phyloP scores from a whole-genome alignment of 768 basidiomycete genomes.

The Lactarius deliciosus region DNA sequence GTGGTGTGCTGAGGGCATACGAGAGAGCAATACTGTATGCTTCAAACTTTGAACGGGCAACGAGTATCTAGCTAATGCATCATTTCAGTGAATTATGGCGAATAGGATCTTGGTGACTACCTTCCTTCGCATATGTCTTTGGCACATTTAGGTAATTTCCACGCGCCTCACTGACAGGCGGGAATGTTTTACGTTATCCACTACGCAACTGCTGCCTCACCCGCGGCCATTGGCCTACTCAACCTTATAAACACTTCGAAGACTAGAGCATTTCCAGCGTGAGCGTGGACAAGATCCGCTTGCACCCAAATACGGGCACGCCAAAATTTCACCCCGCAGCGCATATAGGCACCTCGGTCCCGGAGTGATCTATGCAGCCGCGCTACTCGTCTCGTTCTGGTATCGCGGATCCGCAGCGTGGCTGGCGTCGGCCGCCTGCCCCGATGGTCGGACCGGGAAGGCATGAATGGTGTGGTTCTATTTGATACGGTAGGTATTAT shows the following conservation, averaged over 20 bases:
- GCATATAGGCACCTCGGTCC: constrained; percentile 2
- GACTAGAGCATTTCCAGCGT: constrained; percentile 43
- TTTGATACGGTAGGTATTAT: neutral
- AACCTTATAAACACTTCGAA: constrained; percentile 42
- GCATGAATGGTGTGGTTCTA: neutral
- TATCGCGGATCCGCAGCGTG: neutral
- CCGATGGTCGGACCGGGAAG: constrained; percentile 2
- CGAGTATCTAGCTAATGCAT: neutral
- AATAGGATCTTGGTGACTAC: constrained; percentile 62
- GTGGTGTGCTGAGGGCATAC: constrained; percentile 60
- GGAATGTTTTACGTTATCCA: constrained; percentile 61
- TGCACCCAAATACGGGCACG: constrained; percentile 28
- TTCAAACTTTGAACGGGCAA: neutral
- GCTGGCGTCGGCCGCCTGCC: neutral
- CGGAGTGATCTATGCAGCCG: constrained; percentile 33
- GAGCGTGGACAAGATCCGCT: constrained; percentile 46
- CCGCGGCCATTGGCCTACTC: constrained; percentile 48
- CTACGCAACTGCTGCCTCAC: constrained; percentile 42
- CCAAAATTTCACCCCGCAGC: constrained; percentile 23
- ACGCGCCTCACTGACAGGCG: constrained; percentile 14
- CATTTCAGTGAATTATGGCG: constrained; percentile 48
- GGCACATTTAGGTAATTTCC: constrained; percentile 12
- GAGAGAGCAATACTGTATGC: constrained; percentile 50
- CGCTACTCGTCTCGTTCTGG: constrained; percentile 8
- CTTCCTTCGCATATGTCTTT: constrained; percentile 49